Base-by-base conservation (phyloP, 768 basidiomycete genomes). In the Suillus fuscotomentosus region DNA sequence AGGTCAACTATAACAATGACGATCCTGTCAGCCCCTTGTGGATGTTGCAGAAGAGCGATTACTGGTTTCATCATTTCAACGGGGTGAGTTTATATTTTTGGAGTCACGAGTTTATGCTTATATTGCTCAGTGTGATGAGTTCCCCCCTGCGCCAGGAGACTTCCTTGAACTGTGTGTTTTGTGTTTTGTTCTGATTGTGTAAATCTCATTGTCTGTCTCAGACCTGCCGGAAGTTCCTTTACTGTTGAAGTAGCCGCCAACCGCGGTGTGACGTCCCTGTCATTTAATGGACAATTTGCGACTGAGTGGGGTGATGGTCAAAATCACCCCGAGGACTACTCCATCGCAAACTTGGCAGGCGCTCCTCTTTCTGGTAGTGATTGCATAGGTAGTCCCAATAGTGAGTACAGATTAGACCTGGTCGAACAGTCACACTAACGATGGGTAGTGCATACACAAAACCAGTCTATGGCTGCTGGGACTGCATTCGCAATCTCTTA, bases 401-500 rank as follows among this genome's bases (percentile, higher is more conserved):
- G 84, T 85, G 43, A 64, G 83, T 76, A 7, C 17, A 20, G 0
- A 7, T 27, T 1, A 42, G 20, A 22, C 34, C 24, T 45, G 31
- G 45, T 57, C 24, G 62, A 59, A 20, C 41, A 8, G 11, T 41
- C 38, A 47, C 20, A 39, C 62, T 65, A 13, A 64, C 63, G 17
- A 14, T 41, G 15, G 5, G 17, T 50, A 86, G 84, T 86, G 71
- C 85, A 86, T 69, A 77, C 84, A 3, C 82, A 84, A 65, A 84
- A 85, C 66, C 72, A 82, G 62, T 74, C 80, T 8, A 81, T 75
- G 74, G 83, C 84, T 51, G 83, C 85, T 54, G 85, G 85, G 2
- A 83, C 84, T 42, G 84, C 82, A 7, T 84, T 86, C 64, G 84
- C 84, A 17, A 86, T 86, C 63, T 79, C 84, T 20, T 86, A 86